These are phyloP conservation scores for Beauveria sp. DNA, from an alignment of 2,329 filamentous ascomycete species.

Conservation along the genomic window DNA sequence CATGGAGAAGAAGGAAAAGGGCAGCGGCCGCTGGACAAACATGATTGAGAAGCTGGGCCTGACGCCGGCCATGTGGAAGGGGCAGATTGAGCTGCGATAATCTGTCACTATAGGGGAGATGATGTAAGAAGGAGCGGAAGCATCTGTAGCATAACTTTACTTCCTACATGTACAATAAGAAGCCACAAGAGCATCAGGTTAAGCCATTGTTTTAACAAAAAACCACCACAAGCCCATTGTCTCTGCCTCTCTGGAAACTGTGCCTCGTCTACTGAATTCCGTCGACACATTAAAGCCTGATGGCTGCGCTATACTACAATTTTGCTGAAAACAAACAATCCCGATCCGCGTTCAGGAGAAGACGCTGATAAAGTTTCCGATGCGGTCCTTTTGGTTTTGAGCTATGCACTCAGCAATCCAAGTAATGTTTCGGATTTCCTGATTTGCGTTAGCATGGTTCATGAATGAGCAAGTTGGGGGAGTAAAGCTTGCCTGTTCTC, in stretches of 20 bases:
- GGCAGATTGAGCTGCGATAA: slow-evolving; percentile 57
- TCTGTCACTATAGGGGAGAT: slow-evolving; percentile 15
- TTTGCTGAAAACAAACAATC: slow-evolving; percentile 19
- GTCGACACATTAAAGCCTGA: slow-evolving; percentile 30
- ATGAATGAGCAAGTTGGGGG: neutral
- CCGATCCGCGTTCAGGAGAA: slow-evolving; percentile 45
- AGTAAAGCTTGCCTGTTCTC: slow-evolving; percentile 74
- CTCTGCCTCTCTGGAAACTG: neutral
- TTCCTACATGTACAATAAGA: slow-evolving; percentile 44
- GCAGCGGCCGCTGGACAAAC: slow-evolving; percentile 83
- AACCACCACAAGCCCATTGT: neutral
- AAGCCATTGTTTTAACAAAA: slow-evolving; percentile 7
- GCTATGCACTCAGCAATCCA: slow-evolving; percentile 99
- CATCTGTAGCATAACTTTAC: slow-evolving; percentile 36
- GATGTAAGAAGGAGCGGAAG: slow-evolving; percentile 3
- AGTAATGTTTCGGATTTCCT: slow-evolving; percentile 99
- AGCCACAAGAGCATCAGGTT: slow-evolving; percentile 13
- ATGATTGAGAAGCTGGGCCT: slow-evolving; percentile 78
- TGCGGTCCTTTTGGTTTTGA: slow-evolving; percentile 98
- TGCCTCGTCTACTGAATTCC: slow-evolving; percentile 13
- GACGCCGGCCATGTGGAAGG: slow-evolving; percentile 82
- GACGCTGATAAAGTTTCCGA: slow-evolving; percentile 97
- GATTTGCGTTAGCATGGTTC: slow-evolving; percentile 20
- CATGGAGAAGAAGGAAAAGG: slow-evolving; percentile 80
- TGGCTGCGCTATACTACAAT: slow-evolving; percentile 36